phyloP scores from a whole-genome alignment of 2,329 filamentous ascomycete genomes.

The Colletotrichum tabaci region DNA sequence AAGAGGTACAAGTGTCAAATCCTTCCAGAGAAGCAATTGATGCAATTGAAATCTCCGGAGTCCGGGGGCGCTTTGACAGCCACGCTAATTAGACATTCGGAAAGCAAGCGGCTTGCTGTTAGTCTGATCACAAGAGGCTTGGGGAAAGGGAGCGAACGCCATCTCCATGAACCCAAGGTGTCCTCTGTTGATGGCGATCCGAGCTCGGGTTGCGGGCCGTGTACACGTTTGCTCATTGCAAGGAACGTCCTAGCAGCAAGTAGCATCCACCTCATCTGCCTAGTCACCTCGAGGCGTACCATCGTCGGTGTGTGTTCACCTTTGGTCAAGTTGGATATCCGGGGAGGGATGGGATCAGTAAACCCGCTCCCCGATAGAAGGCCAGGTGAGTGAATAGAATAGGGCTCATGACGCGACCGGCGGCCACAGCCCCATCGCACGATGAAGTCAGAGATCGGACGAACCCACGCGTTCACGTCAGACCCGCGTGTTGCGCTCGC shows the following conservation, averaged over 20 bases:
- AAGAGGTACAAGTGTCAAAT: neutral
- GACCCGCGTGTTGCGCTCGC: neutral
- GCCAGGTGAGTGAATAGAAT: neutral
- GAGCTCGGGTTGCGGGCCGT: neutral
- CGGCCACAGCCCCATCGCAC: no score
- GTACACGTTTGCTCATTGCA: neutral
- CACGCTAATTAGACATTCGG: neutral
- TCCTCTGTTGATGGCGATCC: neutral
- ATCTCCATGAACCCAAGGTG: neutral
- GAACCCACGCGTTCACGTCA: slow-evolving; percentile 4
- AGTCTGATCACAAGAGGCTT: neutral
- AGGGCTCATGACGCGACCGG: neutral
- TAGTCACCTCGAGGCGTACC: neutral
- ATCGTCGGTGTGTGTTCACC: no score
- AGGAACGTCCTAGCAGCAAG: neutral
- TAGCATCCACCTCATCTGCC: neutral
- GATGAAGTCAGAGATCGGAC: slow-evolving; percentile 1
- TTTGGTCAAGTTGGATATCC: neutral
- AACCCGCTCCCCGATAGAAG: no score
- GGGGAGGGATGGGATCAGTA: neutral
- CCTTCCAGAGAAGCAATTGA: neutral
- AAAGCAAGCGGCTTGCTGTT: neutral
- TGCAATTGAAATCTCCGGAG: slow-evolving; percentile 10
- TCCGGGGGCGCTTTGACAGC: slow-evolving; percentile 11
- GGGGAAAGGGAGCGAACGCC: neutral